Conservation (phyloP, 805 yeast species). For the Kurtzmaniella fragi region DNA sequence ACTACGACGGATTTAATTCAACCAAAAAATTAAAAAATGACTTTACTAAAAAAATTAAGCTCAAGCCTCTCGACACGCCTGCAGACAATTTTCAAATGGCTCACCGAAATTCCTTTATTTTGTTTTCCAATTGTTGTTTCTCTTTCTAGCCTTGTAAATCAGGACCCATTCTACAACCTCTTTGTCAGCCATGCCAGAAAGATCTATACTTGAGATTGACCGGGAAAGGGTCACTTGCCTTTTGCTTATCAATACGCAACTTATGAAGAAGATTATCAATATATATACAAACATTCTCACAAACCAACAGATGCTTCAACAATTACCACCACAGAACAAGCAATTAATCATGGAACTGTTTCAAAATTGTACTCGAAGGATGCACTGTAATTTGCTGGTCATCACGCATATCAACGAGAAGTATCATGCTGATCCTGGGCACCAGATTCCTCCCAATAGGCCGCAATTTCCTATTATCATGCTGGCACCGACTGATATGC, state of each 20-base stretch:
- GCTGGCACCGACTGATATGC: constrained; percentile 51
- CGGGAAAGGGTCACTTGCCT: constrained; percentile 39
- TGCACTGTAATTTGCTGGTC: constrained; percentile 39
- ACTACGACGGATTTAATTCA: too few species aligned
- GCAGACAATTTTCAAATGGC: too few species aligned
- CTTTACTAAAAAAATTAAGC: too few species aligned
- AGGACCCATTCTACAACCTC: too few species aligned
- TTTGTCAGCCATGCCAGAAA: not conserved
- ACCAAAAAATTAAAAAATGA: too few species aligned
- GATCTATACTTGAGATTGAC: constrained; percentile 14
- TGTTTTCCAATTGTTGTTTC: too few species aligned
- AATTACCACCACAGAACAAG: constrained; percentile 23
- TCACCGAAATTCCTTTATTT: too few species aligned
- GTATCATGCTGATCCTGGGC: constrained; percentile 26
- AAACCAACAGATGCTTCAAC: constrained; percentile 29
- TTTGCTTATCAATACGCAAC: constrained; percentile 36
- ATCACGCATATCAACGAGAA: constrained; percentile 34
- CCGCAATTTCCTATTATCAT: constrained; percentile 44
- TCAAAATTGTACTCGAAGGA: constrained; percentile 35
- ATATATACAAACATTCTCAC: constrained; percentile 30
- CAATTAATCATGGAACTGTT: constrained; percentile 30
- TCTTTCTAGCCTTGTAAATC: too few species aligned
- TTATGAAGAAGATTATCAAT: constrained; percentile 35
- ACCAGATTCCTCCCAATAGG: constrained; percentile 22
- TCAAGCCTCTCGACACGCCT: too few species aligned